A percentile compares a stretch with the other conserved stretches of the same genome.
Evolutionary conservation across 768 basidiomycete genomes (phyloP).

Genomic region (Mycena polygramma): DNA sequence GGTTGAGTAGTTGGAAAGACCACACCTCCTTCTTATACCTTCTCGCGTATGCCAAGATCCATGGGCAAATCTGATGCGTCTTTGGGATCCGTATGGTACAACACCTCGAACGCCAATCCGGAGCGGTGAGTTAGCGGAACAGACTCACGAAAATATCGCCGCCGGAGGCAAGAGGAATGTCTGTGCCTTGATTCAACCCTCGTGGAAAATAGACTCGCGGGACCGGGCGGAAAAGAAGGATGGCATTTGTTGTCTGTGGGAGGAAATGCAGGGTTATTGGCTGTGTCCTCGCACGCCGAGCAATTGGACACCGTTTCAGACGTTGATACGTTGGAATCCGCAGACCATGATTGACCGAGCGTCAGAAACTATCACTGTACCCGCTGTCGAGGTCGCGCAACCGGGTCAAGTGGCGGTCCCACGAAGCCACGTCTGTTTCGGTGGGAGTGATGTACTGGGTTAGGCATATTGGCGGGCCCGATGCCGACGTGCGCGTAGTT

Average conservation of each 20-base stretch:
- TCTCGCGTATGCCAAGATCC: neutral
- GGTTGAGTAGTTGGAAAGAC: neutral
- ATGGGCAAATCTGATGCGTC: conserved; percentile 5
- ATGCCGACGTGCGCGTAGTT: neutral
- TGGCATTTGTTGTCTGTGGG: neutral
- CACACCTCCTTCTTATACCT: neutral
- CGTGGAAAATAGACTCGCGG: neutral
- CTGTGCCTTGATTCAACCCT: neutral
- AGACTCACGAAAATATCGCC: conserved; percentile 10
- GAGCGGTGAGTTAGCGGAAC: neutral
- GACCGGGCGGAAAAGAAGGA: neutral
- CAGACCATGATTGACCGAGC: conserved; percentile 3
- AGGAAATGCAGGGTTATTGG: neutral
- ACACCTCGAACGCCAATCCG: conserved; percentile 4
- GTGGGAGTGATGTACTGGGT: neutral
- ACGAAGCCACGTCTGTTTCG: conserved; percentile 1
- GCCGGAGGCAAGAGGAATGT: neutral
- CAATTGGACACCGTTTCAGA: neutral
- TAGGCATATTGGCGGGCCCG: neutral
- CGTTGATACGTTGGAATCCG: conserved; percentile 3
- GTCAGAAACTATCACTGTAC: neutral
- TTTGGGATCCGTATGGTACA: neutral
- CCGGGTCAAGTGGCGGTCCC: neutral
- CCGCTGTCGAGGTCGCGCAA: neutral
- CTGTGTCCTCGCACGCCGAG: neutral